These are phyloP conservation scores for Volvox africanus DNA, from an alignment of 139 green algal species.

Conservation along the genomic window DNA sequence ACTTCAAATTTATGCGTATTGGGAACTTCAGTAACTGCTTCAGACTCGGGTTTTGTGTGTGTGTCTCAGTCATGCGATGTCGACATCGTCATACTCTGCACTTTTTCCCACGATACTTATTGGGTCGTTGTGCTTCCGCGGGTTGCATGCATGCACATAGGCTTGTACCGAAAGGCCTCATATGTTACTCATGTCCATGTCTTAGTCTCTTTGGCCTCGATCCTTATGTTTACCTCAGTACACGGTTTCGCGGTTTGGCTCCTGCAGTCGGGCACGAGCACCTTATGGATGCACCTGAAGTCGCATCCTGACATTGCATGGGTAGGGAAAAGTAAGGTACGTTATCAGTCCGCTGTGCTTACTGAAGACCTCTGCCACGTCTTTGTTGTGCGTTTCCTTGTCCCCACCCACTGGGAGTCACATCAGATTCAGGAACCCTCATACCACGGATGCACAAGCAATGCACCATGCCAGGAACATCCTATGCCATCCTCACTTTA, in stretches of 20 bases:
- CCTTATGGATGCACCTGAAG: neutral
- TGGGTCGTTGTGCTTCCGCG: neutral
- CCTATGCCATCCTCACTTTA: neutral
- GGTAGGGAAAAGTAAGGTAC: neutral
- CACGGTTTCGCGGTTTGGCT: neutral
- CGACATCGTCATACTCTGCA: no score
- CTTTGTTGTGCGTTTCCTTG: neutral
- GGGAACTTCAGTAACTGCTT: no score
- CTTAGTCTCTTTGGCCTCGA: neutral
- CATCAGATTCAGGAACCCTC: neutral
- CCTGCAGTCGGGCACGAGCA: constrained; percentile 10
- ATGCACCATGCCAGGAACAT: neutral
- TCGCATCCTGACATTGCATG: neutral
- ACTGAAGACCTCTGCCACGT: neutral
- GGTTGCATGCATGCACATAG: neutral
- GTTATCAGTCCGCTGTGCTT: neutral
- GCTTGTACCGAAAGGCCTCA: neutral
- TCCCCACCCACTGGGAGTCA: neutral
- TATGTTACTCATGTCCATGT: neutral
- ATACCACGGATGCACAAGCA: neutral
- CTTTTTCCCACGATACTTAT: neutral
- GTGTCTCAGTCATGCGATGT: no score
- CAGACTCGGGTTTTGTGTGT: no score
- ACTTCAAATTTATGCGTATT: neutral
- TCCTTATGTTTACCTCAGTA: neutral